Evolutionary conservation across 2,329 filamentous ascomycete species (phyloP).

Genomic region (Cyphellophora europaea): DNA sequence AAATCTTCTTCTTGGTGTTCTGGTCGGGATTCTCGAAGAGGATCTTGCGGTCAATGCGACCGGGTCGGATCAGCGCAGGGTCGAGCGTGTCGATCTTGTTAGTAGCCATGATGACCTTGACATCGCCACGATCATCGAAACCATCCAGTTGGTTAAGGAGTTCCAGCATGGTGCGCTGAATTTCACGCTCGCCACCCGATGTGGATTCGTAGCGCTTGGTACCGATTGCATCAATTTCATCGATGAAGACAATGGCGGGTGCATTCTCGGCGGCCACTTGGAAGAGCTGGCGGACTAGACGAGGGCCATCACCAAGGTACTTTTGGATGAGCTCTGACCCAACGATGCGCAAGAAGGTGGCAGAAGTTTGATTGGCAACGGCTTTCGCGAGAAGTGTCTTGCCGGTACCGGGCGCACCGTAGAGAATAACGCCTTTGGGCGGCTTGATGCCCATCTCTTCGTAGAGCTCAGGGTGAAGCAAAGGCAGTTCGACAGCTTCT

Average conservation of each 20-base stretch:
- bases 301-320: conserved; percentile 91
- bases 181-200: conserved; percentile 91
- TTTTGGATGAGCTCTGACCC: conserved; percentile 98
- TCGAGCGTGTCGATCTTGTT: conserved; percentile 99
- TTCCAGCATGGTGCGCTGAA: conserved; percentile 97
- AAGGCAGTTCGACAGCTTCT: conserved; percentile 89
- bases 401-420: conserved; percentile 92
- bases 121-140: conserved; percentile 96
- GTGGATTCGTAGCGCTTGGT: conserved; percentile 98
- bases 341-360: conserved; percentile 94
- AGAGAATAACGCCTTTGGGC: conserved; percentile 97
- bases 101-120: conserved; percentile 99
- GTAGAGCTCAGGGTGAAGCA: conserved; percentile 93
- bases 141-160: conserved; percentile 96
- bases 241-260: conserved; percentile 96
- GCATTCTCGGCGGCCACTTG: conserved; percentile 90
- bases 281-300: conserved; percentile 86
- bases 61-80: conserved; percentile 88
- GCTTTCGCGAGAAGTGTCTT: conserved; percentile 95
- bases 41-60: conserved; percentile 98
- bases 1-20: conserved; percentile 96
- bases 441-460: conserved; percentile 99
- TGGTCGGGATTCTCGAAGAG: conserved; percentile 67
- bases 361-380: conserved; percentile 97
- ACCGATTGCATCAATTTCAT: conserved; percentile 97